Evolutionary conservation across 352 stramenopile species (phyloP), one percentile per base, ranked within the genome.

Genomic region (Globisporangium splendens): DNA sequence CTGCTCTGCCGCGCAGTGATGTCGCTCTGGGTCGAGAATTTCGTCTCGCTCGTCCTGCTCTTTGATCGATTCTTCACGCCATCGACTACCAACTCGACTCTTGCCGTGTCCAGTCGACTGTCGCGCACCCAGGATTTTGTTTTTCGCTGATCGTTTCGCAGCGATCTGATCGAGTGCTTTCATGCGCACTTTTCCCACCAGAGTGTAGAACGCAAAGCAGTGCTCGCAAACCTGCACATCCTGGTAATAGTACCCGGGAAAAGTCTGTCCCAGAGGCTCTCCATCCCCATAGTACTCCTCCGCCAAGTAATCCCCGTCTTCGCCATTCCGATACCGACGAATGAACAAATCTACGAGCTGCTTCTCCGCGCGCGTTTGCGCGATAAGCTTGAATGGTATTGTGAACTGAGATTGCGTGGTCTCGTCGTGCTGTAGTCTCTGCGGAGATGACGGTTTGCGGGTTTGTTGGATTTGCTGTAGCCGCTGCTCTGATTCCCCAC

Each of bases 241-340:
- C 59, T 91, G 81, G 55, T 94, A 94, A 54, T 91, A 94, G 47
- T 93, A 91, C 0, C 85, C 83, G 8, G 85, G 85, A 56, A 93
- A 94, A 0, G 74, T 86, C 50, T 81, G 57, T 7, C 83, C 85
- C 0, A 94, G 73, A 0, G 81, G 77, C 44, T 94, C 83, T 20
- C 81, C 79, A 35, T 92, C 80, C 48, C 79, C 85, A 46, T 89
- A 90, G 52, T 88, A 91, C 14, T 73, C 73, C 43, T 92, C 77
- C 0, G 79, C 79, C 8, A 94, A 62, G 49, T 92, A 94, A 10
- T 88, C 79, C 3, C 83, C 81, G 48, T 89, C 77, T 65, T 94
- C 85, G 1, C 79, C 81, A 31, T 73, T 83, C 52, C 86, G 65
- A 31, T 94, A 93, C 2, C 85, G 77, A n/a, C 83, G 75, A 13